These are phyloP conservation scores for Lasiodiplodia sp. DNA, from an alignment of 2,329 filamentous ascomycete species.

Conservation along the genomic window DNA sequence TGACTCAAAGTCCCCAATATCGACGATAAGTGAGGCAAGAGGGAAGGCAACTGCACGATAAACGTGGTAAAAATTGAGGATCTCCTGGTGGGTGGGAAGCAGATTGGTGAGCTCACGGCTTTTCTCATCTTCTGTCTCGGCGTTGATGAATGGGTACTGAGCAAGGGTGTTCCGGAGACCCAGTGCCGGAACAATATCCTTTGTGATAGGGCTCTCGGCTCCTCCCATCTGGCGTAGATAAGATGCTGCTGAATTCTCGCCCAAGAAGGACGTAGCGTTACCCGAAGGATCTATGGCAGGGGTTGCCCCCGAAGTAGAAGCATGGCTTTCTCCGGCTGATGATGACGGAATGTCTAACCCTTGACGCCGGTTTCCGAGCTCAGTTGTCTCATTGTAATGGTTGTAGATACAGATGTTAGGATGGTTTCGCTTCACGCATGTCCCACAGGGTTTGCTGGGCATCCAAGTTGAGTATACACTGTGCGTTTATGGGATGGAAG, in stretches of 20 bases:
- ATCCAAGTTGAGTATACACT: not conserved
- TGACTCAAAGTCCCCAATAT: slow-evolving; percentile 7
- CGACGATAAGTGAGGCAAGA: slow-evolving; percentile 3
- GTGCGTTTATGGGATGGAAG: not conserved
- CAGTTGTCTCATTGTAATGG: not conserved
- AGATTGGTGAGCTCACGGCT: not conserved
- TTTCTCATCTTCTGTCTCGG: not conserved
- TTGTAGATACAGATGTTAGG: slow-evolving; percentile 24
- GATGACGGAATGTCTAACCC: not conserved
- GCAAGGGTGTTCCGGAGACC: slow-evolving; percentile 5
- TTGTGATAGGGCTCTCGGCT: slow-evolving; percentile 9
- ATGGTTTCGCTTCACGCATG: slow-evolving; percentile 3
- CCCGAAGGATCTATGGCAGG: not conserved
- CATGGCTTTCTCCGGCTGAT: not conserved
- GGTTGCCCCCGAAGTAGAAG: not conserved
- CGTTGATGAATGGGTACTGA: slow-evolving; percentile 28
- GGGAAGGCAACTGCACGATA: slow-evolving; percentile 10
- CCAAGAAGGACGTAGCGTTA: slow-evolving; percentile 2
- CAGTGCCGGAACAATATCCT: slow-evolving; percentile 9
- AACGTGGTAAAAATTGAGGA: slow-evolving; percentile 15
- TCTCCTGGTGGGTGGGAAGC: slow-evolving; percentile 10
- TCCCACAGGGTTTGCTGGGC: slow-evolving; percentile 9
- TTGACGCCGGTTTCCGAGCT: not conserved
- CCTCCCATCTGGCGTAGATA: slow-evolving; percentile 16
- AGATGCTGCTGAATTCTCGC: slow-evolving; percentile 17